Evolutionary conservation across 1,139 yeast genomes (phyloP), one percentile per base, ranked within the genome.

Genomic region (Saccharomyces hybrid): DNA sequence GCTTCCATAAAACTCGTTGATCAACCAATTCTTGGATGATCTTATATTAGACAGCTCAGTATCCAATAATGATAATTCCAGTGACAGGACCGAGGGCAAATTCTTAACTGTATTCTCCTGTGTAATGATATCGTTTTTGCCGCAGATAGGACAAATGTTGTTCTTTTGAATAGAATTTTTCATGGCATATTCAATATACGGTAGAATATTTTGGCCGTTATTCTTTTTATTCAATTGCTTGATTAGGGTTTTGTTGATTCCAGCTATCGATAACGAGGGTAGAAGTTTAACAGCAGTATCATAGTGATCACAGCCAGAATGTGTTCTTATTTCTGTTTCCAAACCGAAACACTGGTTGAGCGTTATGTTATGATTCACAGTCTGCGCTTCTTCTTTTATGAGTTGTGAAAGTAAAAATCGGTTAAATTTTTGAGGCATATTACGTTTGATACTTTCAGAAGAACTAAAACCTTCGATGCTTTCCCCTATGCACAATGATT

Each of bases 1-100:
- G 0, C 75, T 70, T 0, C 81, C 80, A 61, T 77, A 81, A 64
- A 85, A 84, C 57, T 78, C 82, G 2, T 83, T 80, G 8, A 77
- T 77, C 5, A 86, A 70, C 90, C 93, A 85, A 48, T 78, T 77
- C 48, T 75, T 75, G 41, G 73, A 73, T 44, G 73, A 59, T 54
- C 77, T 73, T 3, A 76, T 72, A 19, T 70, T 68, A 54, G 71
- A 69, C 73, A 76, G 77, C 58, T 84, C 87, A 48, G 77, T 78
- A 55, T 78, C 76, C 34, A 77, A 67, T 53, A 86, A 70, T 55
- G 80, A 76, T 28, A 86, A 66, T 61, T 85, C 85, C 49, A 90
- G 71, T 6, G 86, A 79, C 42, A 90, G 70, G 6, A 89, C 75
- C 1, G 85, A 82, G 0, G 97, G 95, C 16, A 88, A 72, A 50